Conservation (phyloP, 1,284 basidiomycete species). For the Microbotryum silenes-acaulis region DNA sequence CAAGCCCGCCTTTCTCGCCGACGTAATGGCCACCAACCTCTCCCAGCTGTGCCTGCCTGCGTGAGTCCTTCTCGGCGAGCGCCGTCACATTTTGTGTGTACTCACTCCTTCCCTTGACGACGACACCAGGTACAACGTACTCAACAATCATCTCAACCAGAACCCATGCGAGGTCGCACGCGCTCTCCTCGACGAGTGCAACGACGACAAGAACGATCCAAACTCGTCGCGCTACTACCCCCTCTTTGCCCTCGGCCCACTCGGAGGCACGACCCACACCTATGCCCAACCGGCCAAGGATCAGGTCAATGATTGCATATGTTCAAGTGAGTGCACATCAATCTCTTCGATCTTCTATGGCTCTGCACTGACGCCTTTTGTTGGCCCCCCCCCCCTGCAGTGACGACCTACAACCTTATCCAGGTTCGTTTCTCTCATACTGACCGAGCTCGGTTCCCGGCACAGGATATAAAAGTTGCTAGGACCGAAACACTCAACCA, state of each 20-base stretch:
- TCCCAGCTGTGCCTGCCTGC: too few species aligned
- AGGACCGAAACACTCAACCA: too few species aligned
- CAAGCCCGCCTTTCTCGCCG: too few species aligned
- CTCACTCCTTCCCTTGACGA: too few species aligned
- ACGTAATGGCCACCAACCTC: too few species aligned
- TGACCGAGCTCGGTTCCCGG: too few species aligned
- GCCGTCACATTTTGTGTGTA: too few species aligned
- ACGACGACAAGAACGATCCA: slow-evolving; percentile 55
- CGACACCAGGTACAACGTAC: slow-evolving; percentile 56
- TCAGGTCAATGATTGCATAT: slow-evolving; percentile 18
- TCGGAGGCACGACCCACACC: slow-evolving; percentile 57
- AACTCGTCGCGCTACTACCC: slow-evolving; percentile 46
- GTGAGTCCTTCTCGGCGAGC: too few species aligned
- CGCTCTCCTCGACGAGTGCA: slow-evolving; percentile 51
- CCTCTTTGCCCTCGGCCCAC: slow-evolving; percentile 55
- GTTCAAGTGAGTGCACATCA: slow-evolving; percentile 9
- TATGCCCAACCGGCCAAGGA: slow-evolving; percentile 65
- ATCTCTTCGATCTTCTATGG: not conserved
- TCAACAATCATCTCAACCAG: slow-evolving; percentile 47
- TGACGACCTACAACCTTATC: slow-evolving; percentile 24
- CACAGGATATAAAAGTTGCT: too few species aligned
- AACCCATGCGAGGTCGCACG: slow-evolving; percentile 44
- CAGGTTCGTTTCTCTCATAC: not conserved
- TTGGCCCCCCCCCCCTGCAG: slow-evolving; percentile 9
- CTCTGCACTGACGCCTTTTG: not conserved